These are phyloP conservation scores for Phialophora expanda DNA, from an alignment of 2,329 filamentous ascomycete genomes.

Conservation along the genomic window DNA sequence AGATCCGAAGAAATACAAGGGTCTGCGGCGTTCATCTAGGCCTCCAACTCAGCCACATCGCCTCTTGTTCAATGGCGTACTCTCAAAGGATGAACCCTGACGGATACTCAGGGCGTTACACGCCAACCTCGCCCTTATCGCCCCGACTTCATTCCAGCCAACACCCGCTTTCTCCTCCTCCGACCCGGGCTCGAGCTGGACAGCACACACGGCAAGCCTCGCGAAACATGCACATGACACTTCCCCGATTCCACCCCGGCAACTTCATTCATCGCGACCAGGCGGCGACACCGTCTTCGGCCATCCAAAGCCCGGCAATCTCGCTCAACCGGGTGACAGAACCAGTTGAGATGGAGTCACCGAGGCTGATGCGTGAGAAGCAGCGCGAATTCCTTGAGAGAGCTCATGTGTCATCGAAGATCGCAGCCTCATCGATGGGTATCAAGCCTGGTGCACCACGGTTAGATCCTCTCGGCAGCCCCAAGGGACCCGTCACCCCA, in stretches of 20 bases:
- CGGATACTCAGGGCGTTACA: conserved; percentile 35
- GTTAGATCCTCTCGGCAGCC: conserved; percentile 52
- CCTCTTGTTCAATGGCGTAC: conserved; percentile 20
- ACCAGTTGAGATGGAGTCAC: conserved; percentile 42
- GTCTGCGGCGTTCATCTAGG: conserved; percentile 17
- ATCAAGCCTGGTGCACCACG: conserved; percentile 52
- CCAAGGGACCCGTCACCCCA: conserved; percentile 53
- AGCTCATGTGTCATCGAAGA: conserved; percentile 42
- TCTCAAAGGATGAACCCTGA: conserved; percentile 27
- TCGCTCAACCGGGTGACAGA: conserved; percentile 36
- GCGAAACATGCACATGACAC: conserved; percentile 47
- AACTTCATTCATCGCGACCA: conserved; percentile 46
- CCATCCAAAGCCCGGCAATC: conserved; percentile 41
- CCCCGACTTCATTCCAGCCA: conserved; percentile 31
- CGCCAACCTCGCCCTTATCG: conserved; percentile 39
- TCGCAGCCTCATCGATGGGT: conserved; percentile 40
- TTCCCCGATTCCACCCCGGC: conserved; percentile 55
- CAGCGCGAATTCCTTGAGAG: conserved; percentile 52
- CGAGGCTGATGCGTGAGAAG: conserved; percentile 49
- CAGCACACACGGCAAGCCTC: conserved; percentile 46
- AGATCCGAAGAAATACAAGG: conserved; percentile 14
- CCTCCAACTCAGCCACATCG: neutral
- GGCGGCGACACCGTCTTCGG: conserved; percentile 45
- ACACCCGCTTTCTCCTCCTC: conserved; percentile 45
- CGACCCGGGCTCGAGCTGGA: conserved; percentile 41